These are phyloP conservation scores for Beauveria sp. DNA, from an alignment of 2,329 filamentous ascomycete genomes.

Conservation along the genomic window DNA sequence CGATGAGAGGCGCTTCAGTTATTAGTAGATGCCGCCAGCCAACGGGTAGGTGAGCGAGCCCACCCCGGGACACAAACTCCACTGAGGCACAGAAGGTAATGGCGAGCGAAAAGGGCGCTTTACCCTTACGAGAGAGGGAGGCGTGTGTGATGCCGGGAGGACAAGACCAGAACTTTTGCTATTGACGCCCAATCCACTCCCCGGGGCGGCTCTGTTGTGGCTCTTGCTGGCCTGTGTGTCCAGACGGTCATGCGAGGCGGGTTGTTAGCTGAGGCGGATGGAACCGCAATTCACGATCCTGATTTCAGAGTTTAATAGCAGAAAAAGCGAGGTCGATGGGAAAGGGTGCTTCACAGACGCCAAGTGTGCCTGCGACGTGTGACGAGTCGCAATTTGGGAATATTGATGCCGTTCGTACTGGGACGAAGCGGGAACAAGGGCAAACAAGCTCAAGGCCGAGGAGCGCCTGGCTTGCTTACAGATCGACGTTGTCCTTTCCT, in stretches of 20 bases:
- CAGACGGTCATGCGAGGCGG: background rate
- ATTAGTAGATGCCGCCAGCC: slow-evolving; percentile 10
- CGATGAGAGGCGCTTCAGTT: slow-evolving; percentile 10
- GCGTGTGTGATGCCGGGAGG: slow-evolving; percentile 5
- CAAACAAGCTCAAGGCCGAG: background rate
- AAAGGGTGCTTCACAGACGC: background rate
- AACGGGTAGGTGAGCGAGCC: slow-evolving; percentile 10
- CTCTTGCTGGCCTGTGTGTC: background rate
- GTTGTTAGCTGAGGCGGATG: slow-evolving; percentile 2
- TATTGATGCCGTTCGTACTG: background rate
- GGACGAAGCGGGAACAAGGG: background rate
- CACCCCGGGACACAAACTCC: slow-evolving; percentile 7
- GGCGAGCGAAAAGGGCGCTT: slow-evolving; percentile 4
- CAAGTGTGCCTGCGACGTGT: background rate
- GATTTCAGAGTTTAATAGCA: background rate
- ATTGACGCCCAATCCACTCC: slow-evolving; percentile 4
- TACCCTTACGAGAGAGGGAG: slow-evolving; percentile 5
- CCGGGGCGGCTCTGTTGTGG: background rate
- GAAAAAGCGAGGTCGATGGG: background rate
- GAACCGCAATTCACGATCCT: background rate
- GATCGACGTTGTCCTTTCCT: background rate
- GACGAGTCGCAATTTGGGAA: slow-evolving; percentile 8
- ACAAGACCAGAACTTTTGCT: slow-evolving; percentile 7
- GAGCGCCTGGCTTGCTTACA: background rate
- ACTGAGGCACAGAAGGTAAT: slow-evolving; percentile 10